Base-by-base conservation (phyloP, 805 yeast species). In the Saturnispora serradocipensis region DNA sequence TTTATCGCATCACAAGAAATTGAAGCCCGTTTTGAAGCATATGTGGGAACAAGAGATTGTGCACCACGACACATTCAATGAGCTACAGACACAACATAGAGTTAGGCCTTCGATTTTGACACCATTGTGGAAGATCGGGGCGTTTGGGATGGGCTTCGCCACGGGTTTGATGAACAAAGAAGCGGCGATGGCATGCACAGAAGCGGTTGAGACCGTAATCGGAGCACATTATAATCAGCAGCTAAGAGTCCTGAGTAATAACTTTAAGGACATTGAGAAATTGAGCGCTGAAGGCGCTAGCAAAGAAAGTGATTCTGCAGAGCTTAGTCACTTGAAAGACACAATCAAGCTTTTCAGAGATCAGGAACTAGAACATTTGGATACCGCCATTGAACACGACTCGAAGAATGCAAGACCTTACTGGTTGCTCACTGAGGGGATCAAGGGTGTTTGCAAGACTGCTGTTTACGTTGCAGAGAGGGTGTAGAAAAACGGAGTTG, bases 131-230 rank as follows among this genome's bases (percentile, higher is more conserved):
- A 89, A 86, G 64, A 67, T 78, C 0, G 98, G 97, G 3, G 98
- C 99, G 0, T 74, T 85, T 47, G 82, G 82, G 0, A 74, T 93
- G 72, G 99, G 99, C 3, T 80, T 81, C 1, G 85, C 83, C 1
- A 93, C 98, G 0, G 97, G 96, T 0, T 59, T 86, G 50, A 68
- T 89, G 56, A 84, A 97, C 16, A 88, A 88, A 62, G 97, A 91
- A 64, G 97, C 96, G 2, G 98, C 99, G 2, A 93, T 93, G 99
- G 98, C 99, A 1, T 93, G 99, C 66, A 93, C 99, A 0, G 98
- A 90, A 54, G 98, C 98, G 0, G 98, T 93, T 2, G 99, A 93
- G 67, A 93, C 99, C 0, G 98, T 93, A 5, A 93, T 93, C 65
- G 99, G 99, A 2, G 86, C 87, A 1, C 99, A 93, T 65, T 93